Evolutionary conservation across 306 rosid genomes (phyloP), one percentile per base, ranked within the genome.

Genomic region (Geum urbanum): DNA sequence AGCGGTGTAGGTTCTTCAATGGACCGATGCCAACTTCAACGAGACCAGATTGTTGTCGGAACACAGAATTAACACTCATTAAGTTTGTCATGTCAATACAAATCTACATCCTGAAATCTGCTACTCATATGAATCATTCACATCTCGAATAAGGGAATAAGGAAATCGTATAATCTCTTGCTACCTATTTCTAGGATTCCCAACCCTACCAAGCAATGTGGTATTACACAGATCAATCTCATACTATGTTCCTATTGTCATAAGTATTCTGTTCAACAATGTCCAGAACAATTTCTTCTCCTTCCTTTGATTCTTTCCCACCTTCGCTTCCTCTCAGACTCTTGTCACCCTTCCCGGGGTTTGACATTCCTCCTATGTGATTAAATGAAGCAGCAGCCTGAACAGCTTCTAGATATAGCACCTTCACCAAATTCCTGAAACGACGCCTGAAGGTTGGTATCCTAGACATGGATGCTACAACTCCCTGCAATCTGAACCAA

Each of bases 391-490:
- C 84, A 27, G 79, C 70, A 7, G 69, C 74, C 71, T 82, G 88
- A 77, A 87, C 69, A 39, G 83, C 89, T 87, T 87, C 97, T 53
- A 89, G 27, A 60, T 87, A 91, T 55, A 91, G 77, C 43, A 79
- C 64, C 86, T 86, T 88, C 3, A 82, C 83, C 58, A 89, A 60
- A 69, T 84, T 82, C 79, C 51, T 84, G 53, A 91, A 87, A 40
- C 79, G 83, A 15, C 96, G 81, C 44, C 94, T 72, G 72, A 89
- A 89, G 7, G 89, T 85, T 1, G 97, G 97, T 37, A 91, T 75
- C 49, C 94, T 79, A 0, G 97, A 82, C 87, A 89, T 76, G 7
- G 80, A 84, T 40, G 82, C 88, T 52, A 88, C 88, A 73, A 91
- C 81, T 10, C 97, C 97, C 72, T 85, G 89, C 70, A 88, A 72